phyloP scores from a whole-genome alignment of 2,329 filamentous ascomycete genomes.

The Pseudogymnoascus sp. region DNA sequence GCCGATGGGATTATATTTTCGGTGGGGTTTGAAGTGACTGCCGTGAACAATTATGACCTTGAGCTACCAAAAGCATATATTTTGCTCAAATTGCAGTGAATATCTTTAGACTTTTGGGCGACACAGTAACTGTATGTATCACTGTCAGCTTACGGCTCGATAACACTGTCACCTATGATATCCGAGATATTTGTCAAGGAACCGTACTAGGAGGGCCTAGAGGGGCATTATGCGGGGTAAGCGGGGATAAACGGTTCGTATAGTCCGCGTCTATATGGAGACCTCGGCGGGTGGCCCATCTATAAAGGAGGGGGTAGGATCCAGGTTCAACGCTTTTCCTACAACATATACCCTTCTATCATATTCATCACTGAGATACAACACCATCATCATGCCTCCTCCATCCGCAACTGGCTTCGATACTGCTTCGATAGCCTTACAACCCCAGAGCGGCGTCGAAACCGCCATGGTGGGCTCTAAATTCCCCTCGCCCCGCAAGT shows the following conservation, averaged over 20 bases:
- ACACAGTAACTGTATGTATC: not conserved
- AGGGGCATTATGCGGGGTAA: constrained; percentile 2
- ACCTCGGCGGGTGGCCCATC: not conserved
- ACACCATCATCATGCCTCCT: not conserved
- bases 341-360: not conserved
- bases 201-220: not conserved
- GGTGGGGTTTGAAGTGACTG: not conserved
- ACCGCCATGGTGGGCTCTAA: not conserved
- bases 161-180: not conserved
- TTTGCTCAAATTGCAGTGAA: not conserved
- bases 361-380: not conserved
- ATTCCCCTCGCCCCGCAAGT: constrained; percentile 15
- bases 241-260: not conserved
- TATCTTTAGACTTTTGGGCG: not conserved
- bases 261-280: not conserved
- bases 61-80: not conserved
- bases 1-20: not conserved
- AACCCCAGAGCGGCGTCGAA: not conserved
- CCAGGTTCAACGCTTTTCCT: not conserved
- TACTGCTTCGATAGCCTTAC: not conserved
- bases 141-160: not conserved
- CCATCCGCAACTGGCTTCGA: not conserved
- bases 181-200: constrained; percentile 4
- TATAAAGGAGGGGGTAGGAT: not conserved
- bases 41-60: not conserved